Conservation (phyloP, 768 basidiomycete genomes). For the Crepidotus variabilis region DNA sequence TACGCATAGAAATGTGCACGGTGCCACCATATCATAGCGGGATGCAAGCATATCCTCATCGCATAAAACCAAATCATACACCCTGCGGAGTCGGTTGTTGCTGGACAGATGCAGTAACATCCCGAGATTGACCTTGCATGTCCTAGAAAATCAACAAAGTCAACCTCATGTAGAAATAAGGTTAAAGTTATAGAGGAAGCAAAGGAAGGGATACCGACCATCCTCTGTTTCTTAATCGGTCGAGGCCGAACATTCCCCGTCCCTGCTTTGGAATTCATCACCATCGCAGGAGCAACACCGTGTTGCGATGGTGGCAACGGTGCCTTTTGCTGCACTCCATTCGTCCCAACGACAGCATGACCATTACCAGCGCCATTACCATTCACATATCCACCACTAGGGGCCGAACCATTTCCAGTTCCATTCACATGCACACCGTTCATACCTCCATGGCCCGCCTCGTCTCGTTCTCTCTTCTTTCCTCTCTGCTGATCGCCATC, state of each 20-base stretch:
- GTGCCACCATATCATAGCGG: background rate
- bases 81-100: conserved; percentile 77
- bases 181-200: background rate
- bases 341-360: conserved; percentile 16
- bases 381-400: conserved; percentile 17
- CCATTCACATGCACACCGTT: conserved; percentile 27
- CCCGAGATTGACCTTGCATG: conserved; percentile 58
- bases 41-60: background rate
- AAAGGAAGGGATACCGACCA: conserved; percentile 44
- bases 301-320: conserved; percentile 3
- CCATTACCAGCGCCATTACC: conserved; percentile 34
- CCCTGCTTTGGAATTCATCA: conserved; percentile 56
- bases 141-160: conserved; percentile 38
- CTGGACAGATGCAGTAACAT: conserved; percentile 52
- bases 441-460: conserved; percentile 12
- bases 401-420: conserved; percentile 15
- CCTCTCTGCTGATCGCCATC: conserved; percentile 31
- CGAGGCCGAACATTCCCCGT: conserved; percentile 55
- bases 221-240: conserved; percentile 71
- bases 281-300: conserved; percentile 21
- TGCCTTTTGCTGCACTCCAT: conserved; percentile 19
- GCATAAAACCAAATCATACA: conserved; percentile 29
- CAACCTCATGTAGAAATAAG: background rate
- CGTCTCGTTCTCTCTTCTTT: conserved; percentile 40
- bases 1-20: background rate